Evolutionary conservation across 106 monocot species (phyloP).

Genomic region (Acorus calamus): DNA sequence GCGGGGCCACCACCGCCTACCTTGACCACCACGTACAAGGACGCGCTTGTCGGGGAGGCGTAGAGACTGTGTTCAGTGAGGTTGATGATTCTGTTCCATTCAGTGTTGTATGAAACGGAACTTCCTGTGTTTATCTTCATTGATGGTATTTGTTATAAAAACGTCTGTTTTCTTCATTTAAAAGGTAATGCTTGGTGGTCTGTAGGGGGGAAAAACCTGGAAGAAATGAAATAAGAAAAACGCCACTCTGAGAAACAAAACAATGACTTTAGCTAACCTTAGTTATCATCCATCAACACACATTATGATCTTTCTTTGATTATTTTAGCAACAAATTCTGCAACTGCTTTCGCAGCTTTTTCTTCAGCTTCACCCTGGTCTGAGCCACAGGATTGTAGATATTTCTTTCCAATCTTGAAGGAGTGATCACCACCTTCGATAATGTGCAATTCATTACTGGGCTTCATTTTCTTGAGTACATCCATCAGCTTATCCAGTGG

Average conservation of each 20-base stretch:
- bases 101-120: no score
- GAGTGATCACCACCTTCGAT: conserved; percentile 86
- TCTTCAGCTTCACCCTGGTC: conserved; percentile 59
- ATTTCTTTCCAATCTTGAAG: conserved; percentile 77
- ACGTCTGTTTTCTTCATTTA: no score
- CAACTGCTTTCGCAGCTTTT: conserved; percentile 39
- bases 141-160: no score
- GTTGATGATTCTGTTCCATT: no score
- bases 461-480: conserved; percentile 67
- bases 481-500: conserved; percentile 56
- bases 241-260: no score
- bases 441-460: conserved; percentile 51
- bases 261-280: no score
- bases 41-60: conserved; percentile 23
- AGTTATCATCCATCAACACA: no score
- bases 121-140: no score
- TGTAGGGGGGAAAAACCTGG: no score
- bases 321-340: conserved; percentile 31
- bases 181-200: no score
- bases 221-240: no score
- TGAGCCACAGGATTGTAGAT: conserved; percentile 36
- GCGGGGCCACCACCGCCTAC: neutral
- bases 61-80: no score
- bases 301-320: neutral
- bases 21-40: conserved; percentile 36